Evolutionary conservation across 176 grass and related monocot species (phyloP).

Genomic region (Stipa capillata): DNA sequence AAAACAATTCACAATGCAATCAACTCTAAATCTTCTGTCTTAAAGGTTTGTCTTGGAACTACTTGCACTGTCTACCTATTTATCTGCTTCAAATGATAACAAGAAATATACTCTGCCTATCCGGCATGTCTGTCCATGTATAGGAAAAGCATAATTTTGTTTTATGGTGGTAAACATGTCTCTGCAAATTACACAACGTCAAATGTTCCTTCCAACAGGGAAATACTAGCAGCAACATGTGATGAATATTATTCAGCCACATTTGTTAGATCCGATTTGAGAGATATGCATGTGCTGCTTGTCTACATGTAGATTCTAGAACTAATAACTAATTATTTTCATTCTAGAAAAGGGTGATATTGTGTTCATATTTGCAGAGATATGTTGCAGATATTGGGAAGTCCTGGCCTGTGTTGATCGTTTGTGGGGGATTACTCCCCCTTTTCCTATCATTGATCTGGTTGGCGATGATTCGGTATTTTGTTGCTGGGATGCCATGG

Average conservation of each 20-base stretch:
- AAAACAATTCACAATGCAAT: conserved; percentile 77
- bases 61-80: conserved; percentile 2
- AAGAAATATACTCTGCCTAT: too few species aligned
- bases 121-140: neutral
- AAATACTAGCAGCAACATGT: neutral
- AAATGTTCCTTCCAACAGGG: neutral
- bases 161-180: neutral
- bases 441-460: conserved; percentile 71
- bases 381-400: conserved; percentile 91
- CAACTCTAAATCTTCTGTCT: conserved; percentile 68
- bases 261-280: neutral
- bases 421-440: conserved; percentile 90
- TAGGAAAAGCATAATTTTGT: neutral
- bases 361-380: conserved; percentile 63
- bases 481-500: conserved; percentile 97
- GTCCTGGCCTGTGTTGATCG: conserved; percentile 90
- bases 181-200: neutral
- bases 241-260: neutral
- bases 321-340: too few species aligned
- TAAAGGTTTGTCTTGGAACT: conserved; percentile 51
- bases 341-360: too few species aligned
- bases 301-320: too few species aligned
- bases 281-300: too few species aligned
- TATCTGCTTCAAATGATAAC: neutral
- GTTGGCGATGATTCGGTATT: conserved; percentile 94